Conservation (phyloP, 306 rosid species). For the Bauhinia variegata region DNA sequence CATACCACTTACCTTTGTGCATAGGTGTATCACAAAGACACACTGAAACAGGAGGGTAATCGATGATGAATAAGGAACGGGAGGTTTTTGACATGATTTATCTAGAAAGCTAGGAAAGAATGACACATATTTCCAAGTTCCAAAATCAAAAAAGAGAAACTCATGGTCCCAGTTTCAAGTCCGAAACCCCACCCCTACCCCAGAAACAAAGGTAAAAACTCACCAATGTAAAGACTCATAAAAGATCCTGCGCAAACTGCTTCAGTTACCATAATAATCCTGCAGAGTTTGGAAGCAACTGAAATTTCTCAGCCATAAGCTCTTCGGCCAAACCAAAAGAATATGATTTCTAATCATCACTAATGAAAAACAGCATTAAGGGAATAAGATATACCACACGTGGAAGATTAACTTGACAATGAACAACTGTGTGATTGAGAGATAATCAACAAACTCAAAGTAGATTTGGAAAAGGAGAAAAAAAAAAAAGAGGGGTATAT, state of each 20-base stretch:
- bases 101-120: neutral
- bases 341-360: too few species aligned
- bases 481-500: neutral
- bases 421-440: conserved; percentile 15
- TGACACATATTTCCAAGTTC: conserved; percentile 1
- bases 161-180: neutral
- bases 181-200: too few species aligned
- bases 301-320: too few species aligned
- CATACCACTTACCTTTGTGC: too few species aligned
- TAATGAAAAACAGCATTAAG: too few species aligned
- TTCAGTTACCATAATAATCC: too few species aligned
- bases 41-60: neutral
- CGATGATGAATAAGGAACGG: neutral
- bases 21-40: neutral
- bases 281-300: too few species aligned
- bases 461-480: neutral
- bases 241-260: too few species aligned
- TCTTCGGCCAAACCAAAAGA: too few species aligned
- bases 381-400: too few species aligned
- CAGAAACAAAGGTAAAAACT: too few species aligned
- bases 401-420: conserved; percentile 9
- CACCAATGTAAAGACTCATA: too few species aligned
- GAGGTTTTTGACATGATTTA: neutral
- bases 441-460: neutral
- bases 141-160: conserved; percentile 7